phyloP scores from a whole-genome alignment of 1,139 yeast genomes.

The Diutina ranongensis region DNA sequence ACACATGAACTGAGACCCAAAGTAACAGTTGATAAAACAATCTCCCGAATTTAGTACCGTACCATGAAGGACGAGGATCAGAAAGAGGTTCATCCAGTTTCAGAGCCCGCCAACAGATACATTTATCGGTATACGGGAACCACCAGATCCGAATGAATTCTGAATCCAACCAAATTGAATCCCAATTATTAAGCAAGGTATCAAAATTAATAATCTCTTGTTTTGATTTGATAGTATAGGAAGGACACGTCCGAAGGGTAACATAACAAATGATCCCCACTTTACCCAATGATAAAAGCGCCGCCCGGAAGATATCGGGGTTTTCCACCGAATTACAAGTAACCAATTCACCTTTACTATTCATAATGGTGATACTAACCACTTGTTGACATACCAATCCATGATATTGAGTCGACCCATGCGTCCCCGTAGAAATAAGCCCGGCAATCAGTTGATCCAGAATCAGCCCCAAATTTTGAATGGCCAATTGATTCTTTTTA shows the following conservation, averaged over 20 bases:
- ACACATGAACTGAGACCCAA: conserved; percentile 65
- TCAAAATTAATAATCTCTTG: conserved; percentile 78
- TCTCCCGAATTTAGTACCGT: conserved; percentile 72
- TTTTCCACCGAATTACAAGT: conserved; percentile 60
- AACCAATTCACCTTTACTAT: conserved; percentile 61
- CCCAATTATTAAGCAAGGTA: conserved; percentile 57
- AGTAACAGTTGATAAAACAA: conserved; percentile 66
- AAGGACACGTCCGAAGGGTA: conserved; percentile 78
- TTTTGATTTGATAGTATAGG: conserved; percentile 66
- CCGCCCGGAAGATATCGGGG: conserved; percentile 71
- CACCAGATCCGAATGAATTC: conserved; percentile 94
- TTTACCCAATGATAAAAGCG: conserved; percentile 77
- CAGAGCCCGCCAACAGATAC: conserved; percentile 84
- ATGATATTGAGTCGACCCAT: conserved; percentile 88
- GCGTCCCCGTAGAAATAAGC: conserved; percentile 90
- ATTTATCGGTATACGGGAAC: conserved; percentile 85
- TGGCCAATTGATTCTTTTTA: conserved; percentile 54
- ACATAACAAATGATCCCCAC: conserved; percentile 83
- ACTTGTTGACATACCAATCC: conserved; percentile 85
- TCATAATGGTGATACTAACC: conserved; percentile 62
- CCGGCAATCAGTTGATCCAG: conserved; percentile 94
- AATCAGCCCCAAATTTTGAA: conserved; percentile 89
- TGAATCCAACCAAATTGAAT: conserved; percentile 73
- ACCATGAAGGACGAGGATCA: conserved; percentile 70
- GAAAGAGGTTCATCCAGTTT: conserved; percentile 55